Conservation (phyloP, 805 yeast species). For the Komagataella populi region DNA sequence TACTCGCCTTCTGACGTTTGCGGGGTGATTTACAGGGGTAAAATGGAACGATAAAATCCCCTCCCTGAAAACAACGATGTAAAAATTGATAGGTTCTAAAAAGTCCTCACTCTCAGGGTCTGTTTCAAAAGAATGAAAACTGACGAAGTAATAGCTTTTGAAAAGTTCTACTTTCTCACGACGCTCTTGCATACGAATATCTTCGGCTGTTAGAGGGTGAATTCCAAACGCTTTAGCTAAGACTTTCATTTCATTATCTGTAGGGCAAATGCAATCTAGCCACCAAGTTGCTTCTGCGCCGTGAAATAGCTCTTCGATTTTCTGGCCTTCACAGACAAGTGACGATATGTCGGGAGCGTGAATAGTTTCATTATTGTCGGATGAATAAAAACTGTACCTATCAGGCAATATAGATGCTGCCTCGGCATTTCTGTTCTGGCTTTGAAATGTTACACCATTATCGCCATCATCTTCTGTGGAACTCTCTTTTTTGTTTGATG, state of each 20-base stretch:
- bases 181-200: conserved; percentile 90
- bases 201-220: conserved; percentile 97
- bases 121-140: conserved; percentile 92
- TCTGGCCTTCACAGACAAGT: conserved; percentile 48
- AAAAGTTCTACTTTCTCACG: conserved; percentile 95
- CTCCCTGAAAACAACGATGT: conserved; percentile 56
- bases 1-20: conserved; percentile 71
- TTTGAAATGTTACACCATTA: conserved; percentile 24
- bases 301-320: conserved; percentile 57
- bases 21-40: conserved; percentile 53
- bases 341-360: conserved; percentile 85
- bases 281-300: conserved; percentile 82
- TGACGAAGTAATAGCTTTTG: conserved; percentile 81
- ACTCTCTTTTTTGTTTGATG: conserved; percentile 2
- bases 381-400: conserved; percentile 70
- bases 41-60: conserved; percentile 63
- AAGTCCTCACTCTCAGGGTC: conserved; percentile 75
- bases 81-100: conserved; percentile 66
- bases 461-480: conserved; percentile 8
- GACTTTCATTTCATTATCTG: conserved; percentile 89
- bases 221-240: conserved; percentile 89
- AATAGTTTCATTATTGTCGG: conserved; percentile 74
- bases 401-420: conserved; percentile 35
- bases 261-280: conserved; percentile 89
- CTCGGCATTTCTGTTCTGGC: conserved; percentile 2